These are phyloP conservation scores for Abelmoschus esculentus DNA, from an alignment of 345 rosid species.

Conservation along the genomic window DNA sequence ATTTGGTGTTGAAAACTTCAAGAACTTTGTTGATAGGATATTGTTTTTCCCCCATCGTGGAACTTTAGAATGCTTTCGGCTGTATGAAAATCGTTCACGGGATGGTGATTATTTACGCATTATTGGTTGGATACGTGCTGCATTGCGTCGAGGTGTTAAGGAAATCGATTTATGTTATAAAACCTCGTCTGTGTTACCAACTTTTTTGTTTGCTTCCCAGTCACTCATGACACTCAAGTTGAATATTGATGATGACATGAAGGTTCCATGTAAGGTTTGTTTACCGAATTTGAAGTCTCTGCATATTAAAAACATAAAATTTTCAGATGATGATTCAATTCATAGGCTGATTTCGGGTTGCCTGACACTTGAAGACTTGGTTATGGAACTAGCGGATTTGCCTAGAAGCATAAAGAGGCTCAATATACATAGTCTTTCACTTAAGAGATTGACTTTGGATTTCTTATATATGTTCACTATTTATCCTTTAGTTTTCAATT, in stretches of 20 bases:
- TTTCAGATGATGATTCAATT: not conserved
- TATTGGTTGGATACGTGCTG: not conserved
- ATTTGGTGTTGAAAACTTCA: not conserved
- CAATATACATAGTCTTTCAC: not conserved
- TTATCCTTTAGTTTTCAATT: too few relatives aligned
- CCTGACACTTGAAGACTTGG: not conserved
- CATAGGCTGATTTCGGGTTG: not conserved
- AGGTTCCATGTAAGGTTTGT: not conserved
- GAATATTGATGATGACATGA: not conserved
- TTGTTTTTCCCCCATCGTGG: not conserved
- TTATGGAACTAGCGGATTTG: not conserved
- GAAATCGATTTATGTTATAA: not conserved
- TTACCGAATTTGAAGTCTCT: not conserved
- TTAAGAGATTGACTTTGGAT: not conserved
- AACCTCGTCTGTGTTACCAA: not conserved
- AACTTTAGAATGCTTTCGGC: not conserved
- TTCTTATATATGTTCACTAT: not conserved
- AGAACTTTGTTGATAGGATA: constrained; percentile 2
- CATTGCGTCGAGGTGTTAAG: not conserved
- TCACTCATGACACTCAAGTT: not conserved
- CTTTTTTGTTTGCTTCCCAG: not conserved
- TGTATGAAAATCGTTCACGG: not conserved
- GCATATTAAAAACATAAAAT: not conserved
- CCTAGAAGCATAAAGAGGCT: not conserved
- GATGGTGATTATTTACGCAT: not conserved